Evolutionary conservation across 192 early-diverging fungal species (phyloP), one percentile per base, ranked within the genome.

Genomic region (Diversispora eburnea): DNA sequence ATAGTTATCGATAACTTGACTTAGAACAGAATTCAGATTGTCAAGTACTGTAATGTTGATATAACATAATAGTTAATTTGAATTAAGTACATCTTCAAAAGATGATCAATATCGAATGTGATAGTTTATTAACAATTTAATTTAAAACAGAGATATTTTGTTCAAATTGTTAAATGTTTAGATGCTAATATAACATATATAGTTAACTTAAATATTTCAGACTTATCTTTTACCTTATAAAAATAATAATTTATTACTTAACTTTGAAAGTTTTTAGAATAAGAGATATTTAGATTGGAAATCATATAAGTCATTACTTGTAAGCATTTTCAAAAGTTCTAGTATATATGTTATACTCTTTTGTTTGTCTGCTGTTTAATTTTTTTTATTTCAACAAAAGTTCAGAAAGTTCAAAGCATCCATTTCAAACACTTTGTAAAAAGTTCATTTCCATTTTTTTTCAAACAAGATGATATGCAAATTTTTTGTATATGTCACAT

Each of bases 51-150:
- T n/a, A 10, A 0, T 13, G 8, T 42, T 42, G 5, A 61, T 39
- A 64, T 45, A 64, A 56, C 12, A 5, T 56, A 19, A 17, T 56
- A 3, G 55, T 56, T 17, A 56, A 15, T 46, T 15, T 64, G 3
- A 5, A 6, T 7, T 20, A 64, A 19, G n/a, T n/a, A n/a, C n/a
- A n/a, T n/a, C n/a, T n/a, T n/a, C n/a, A n/a, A 20, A 20, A 47
- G 43, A 19, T 64, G 62, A 43, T n/a, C 43, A 64, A 64, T n/a
- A 45, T 64, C 62, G 43, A 63, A 63, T 42, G 45, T 17, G 61
- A 61, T 61, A 61, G 25, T 61, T 61, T 33, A 61, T 39, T 33
- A 61, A 61, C 8, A 33, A 61, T 33, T 41, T 61, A n/a, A 63
- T 17, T 15, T 46, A 63, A 42, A 46, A 63, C 43, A 63, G 61